These are phyloP conservation scores for Hyaloscypha variabilis DNA, from an alignment of 495 filamentous ascomycete species.

Conservation along the genomic window DNA sequence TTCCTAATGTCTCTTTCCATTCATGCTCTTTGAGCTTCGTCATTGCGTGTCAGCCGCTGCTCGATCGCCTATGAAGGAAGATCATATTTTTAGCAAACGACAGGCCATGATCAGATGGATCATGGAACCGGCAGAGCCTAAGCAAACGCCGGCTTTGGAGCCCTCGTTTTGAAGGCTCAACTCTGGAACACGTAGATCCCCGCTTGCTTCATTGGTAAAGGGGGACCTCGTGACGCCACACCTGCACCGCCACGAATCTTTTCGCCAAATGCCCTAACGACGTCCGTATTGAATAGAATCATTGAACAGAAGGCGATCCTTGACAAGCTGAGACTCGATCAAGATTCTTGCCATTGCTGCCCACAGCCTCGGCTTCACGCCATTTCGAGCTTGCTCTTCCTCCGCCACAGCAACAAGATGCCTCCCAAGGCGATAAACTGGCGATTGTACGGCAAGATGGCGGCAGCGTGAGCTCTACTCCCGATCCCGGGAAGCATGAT, in stretches of 20 bases:
- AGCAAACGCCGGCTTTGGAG: not conserved
- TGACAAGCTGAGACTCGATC: slow-evolving; percentile 14
- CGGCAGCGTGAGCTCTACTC: slow-evolving; percentile 36
- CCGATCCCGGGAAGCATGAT: slow-evolving; percentile 9
- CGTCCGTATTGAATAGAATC: slow-evolving; percentile 19
- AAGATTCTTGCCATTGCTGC: not conserved
- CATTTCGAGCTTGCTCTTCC: slow-evolving; percentile 16
- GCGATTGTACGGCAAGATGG: slow-evolving; percentile 46
- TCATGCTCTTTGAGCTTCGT: not conserved
- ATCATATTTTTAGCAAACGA: not conserved
- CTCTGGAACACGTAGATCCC: not conserved
- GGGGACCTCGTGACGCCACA: slow-evolving; percentile 8
- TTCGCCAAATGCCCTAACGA: not conserved
- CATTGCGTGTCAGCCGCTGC: not conserved
- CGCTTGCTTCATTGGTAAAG: not conserved
- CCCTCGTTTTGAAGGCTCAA: not conserved
- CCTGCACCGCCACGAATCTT: slow-evolving; percentile 5
- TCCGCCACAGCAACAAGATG: slow-evolving; percentile 23
- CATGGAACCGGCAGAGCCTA: not conserved
- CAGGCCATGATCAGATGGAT: not conserved
- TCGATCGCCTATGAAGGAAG: not conserved
- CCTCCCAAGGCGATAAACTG: slow-evolving; percentile 33
- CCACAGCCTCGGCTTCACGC: not conserved
- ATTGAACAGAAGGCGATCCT: slow-evolving; percentile 1
- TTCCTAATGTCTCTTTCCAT: not conserved